These are phyloP conservation scores for Morella rubra DNA, from an alignment of 306 rosid genomes.

Conservation along the genomic window DNA sequence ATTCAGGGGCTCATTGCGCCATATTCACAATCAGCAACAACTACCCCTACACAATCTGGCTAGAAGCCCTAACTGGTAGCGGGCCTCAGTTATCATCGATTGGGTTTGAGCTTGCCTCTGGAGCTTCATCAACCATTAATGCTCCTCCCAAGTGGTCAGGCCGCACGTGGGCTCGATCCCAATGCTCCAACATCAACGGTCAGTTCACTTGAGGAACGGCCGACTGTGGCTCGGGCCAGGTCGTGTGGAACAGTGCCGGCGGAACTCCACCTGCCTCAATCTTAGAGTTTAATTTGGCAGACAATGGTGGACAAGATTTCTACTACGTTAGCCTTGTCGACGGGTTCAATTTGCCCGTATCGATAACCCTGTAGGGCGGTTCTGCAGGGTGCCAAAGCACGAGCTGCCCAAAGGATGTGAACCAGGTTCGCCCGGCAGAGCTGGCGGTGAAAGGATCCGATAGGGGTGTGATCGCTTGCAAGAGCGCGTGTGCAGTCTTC, in stretches of 20 bases:
- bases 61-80: conserved; percentile 49
- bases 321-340: conserved; percentile 68
- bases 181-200: conserved; percentile 41
- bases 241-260: conserved; percentile 57
- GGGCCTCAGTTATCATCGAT: conserved; percentile 48
- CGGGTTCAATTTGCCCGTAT: conserved; percentile 64
- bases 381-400: conserved; percentile 29
- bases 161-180: conserved; percentile 55
- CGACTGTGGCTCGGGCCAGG: conserved; percentile 58
- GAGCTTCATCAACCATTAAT: conserved; percentile 25
- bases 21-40: conserved; percentile 46
- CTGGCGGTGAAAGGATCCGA: conserved; percentile 31
- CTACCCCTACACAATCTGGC: conserved; percentile 56
- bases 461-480: conserved; percentile 54
- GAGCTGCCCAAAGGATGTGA: conserved; percentile 34
- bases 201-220: conserved; percentile 52
- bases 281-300: conserved; percentile 37
- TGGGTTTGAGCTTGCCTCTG: conserved; percentile 40
- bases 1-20: conserved; percentile 42
- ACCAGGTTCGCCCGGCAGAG: conserved; percentile 32
- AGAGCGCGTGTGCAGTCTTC: conserved; percentile 65
- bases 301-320: conserved; percentile 50
- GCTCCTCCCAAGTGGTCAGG: conserved; percentile 62
- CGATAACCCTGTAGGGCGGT: conserved; percentile 47
- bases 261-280: conserved; percentile 52